A percentile compares a stretch with the other conserved stretches of the same genome.
phyloP scores from a whole-genome alignment of 164 flowering plant species.

The Houttuynia cordata region DNA sequence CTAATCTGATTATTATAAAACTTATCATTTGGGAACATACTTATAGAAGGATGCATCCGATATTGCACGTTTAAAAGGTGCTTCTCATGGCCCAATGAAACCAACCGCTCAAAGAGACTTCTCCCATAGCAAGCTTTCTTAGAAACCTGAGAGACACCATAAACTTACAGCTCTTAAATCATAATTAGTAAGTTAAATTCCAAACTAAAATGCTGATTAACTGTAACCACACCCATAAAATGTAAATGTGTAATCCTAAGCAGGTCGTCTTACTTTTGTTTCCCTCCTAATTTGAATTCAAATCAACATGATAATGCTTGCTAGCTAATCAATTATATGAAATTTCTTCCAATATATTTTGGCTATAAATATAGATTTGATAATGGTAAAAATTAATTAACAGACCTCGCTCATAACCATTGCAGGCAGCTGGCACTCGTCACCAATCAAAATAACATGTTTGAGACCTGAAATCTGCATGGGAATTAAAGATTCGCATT shows the following conservation, averaged over 20 bases:
- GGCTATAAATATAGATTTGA: too few species aligned
- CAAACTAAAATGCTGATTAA: neutral
- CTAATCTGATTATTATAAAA: slow-evolving; percentile 28
- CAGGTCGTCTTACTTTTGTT: too few species aligned
- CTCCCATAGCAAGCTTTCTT: slow-evolving; percentile 27
- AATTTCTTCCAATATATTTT: neutral
- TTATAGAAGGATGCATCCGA: slow-evolving; percentile 42
- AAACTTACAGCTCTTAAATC: neutral
- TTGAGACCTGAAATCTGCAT: slow-evolving; percentile 27
- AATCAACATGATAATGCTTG: too few species aligned
- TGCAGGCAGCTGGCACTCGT: slow-evolving; percentile 45
- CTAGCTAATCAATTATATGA: neutral
- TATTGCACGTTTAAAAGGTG: slow-evolving; percentile 38
- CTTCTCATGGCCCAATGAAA: slow-evolving; percentile 21
- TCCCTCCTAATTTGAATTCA: too few species aligned
- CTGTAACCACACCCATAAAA: too few species aligned
- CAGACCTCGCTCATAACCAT: slow-evolving; percentile 37
- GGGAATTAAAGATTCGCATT: slow-evolving; percentile 45
- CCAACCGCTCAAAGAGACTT: slow-evolving; percentile 36
- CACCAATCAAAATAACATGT: slow-evolving; percentile 41
- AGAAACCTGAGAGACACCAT: slow-evolving; percentile 10
- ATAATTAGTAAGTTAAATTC: neutral
- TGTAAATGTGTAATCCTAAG: too few species aligned
- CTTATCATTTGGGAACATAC: slow-evolving; percentile 36
- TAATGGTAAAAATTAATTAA: too few species aligned